Evolutionary conservation across 2,329 filamentous ascomycete species (phyloP), one percentile per base, ranked within the genome.

Genomic region (Zymoseptoria tritici): DNA sequence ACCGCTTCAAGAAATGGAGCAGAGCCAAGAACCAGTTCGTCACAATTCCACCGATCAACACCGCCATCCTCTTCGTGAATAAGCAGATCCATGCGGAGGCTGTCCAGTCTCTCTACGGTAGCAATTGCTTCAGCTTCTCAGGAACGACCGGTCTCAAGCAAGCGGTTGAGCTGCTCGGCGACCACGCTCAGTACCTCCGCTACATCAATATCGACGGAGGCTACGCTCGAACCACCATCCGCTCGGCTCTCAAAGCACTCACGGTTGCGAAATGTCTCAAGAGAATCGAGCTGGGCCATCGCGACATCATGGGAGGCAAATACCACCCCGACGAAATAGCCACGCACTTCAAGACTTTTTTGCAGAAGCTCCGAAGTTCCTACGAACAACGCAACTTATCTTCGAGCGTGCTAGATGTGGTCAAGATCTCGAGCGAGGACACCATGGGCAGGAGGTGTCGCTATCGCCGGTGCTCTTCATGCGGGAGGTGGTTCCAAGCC

Each of bases 91-190:
- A 55, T 21, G 42, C 52, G n/a, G 57, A 59, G 29, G 54, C 49
- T 11, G 42, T 49, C n/a, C n/a, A 50, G 24, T 36, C 51, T n/a
- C 54, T 59, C 21, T 59, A 59, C 22, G 57, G 56, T 36, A 49
- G 13, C 29, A 61, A 58, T 29, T 42, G 49, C 24, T 59, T 63
- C 58, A 24, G 46, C 7, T 58, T 59, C 50, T n/a, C 16, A 4
- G 20, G 29, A 9, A 52, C 57, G 2, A 57, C 36, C 2, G 46
- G 22, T 13, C n/a, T 59, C 6, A 29, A 54, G 19, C 52, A 52
- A 8, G 54, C 59, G 13, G 4, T 62, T 4, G n/a, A 51, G 3
- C 9, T 26, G 4, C 42, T 59, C 21, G 54, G 42, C 4, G 6
- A 51, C 2, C 54, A 49, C 19, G 51, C 54, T 11, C 36, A 53